Conservation (phyloP, 2,329 filamentous ascomycete species). For the Fusarium citri region DNA sequence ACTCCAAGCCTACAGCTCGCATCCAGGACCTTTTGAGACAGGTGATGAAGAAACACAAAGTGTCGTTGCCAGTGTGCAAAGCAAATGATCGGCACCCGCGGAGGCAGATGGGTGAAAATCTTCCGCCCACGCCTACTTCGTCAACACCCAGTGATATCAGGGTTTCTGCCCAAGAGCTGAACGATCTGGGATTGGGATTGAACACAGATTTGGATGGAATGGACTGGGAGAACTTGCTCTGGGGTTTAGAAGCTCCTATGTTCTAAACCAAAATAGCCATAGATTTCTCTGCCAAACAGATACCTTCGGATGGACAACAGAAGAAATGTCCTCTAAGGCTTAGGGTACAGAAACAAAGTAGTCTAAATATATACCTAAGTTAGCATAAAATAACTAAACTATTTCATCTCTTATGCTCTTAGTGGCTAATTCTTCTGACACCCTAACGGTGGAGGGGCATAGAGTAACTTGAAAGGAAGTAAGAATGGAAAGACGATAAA, state of each 20-base stretch:
- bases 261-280: constrained; percentile 30
- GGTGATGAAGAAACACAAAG: constrained; percentile 50
- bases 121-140: constrained; percentile 50
- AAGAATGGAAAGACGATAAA: not conserved
- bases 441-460: too few species aligned
- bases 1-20: constrained; percentile 48
- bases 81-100: not conserved
- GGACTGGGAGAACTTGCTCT: constrained; percentile 53
- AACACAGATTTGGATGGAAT: constrained; percentile 51
- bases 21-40: constrained; percentile 49
- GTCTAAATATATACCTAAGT: not conserved
- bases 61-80: constrained; percentile 29
- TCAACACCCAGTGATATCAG: constrained; percentile 26
- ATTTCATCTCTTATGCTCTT: not conserved
- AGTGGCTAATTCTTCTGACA: too few species aligned
- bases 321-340: not conserved
- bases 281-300: not conserved
- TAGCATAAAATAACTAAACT: not conserved
- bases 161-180: constrained; percentile 43
- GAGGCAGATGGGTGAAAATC: not conserved
- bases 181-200: constrained; percentile 45
- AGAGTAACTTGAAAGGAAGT: not conserved
- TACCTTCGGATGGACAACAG: not conserved
- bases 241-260: constrained; percentile 51
- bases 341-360: not conserved